Evolutionary conservation across 805 yeast genomes (phyloP), one percentile per base, ranked within the genome.

Genomic region (Starmera dryadoides): DNA sequence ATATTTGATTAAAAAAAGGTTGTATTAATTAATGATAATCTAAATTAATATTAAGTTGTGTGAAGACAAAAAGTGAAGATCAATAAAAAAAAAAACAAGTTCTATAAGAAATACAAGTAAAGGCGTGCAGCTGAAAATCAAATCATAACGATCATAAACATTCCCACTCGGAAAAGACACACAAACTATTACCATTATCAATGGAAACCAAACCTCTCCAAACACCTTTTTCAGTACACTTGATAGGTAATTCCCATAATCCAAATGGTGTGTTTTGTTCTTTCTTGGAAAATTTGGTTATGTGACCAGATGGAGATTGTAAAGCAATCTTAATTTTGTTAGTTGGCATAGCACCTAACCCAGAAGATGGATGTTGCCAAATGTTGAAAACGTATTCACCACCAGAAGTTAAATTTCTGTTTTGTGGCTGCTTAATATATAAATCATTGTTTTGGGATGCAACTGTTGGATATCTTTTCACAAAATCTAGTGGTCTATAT

Each of bases 111-210:
- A 25, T 25, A 25, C 9, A 25, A 25, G n/a, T n/a, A n/a, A n/a
- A n/a, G n/a, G n/a, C n/a, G n/a, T n/a, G n/a, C n/a, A n/a, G n/a
- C n/a, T n/a, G n/a, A n/a, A n/a, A n/a, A n/a, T 23, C 26, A 23
- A 23, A 10, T 23, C n/a, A 21, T n/a, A 25, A 12, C 28, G 23
- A 11, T 30, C 32, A 61, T 16, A 64, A 58, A 58, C 91, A 82
- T 25, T 67, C 66, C 98, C 98, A 91, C 59, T 88, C 96, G 12
- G 95, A 88, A 62, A 86, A 87, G 3, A 85, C 86, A 51, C 87
- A 82, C 86, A 95, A 86, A 39, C 87, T 80, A 39, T 71, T 71
- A 4, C 85, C 86, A 31, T 79, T 75, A 45, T 86, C 91, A 9
- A 86, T 81, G 30, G 83, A 75, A 0, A 86, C 86, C 35, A 89